Percentiles rank a stretch among this genome's conserved stretches.
Conservation (phyloP, 805 yeast species). For the Kazachstania psychrophila region DNA sequence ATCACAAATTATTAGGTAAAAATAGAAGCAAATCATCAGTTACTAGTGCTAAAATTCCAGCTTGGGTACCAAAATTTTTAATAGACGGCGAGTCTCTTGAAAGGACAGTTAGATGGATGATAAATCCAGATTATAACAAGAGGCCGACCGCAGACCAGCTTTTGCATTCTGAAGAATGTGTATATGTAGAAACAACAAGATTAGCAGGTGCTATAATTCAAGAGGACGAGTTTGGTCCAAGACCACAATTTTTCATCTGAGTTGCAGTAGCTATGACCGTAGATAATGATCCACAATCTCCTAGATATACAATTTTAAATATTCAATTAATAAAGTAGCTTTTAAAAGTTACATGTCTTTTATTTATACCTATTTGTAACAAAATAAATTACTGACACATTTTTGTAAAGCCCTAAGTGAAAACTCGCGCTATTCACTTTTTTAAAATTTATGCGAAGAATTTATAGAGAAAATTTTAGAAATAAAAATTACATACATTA, state of each 20-base stretch:
- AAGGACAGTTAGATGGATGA: slow-evolving; percentile 76
- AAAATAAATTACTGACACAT: too few species aligned
- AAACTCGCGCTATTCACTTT: too few species aligned
- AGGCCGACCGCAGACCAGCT: slow-evolving; percentile 76
- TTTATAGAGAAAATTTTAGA: too few species aligned
- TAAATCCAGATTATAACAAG: slow-evolving; percentile 67
- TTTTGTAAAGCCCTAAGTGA: too few species aligned
- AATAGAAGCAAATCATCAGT: background rate
- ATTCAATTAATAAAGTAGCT: too few species aligned
- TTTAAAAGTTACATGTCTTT: too few species aligned
- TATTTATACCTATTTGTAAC: too few species aligned
- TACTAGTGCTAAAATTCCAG: slow-evolving; percentile 39
- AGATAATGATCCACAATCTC: background rate
- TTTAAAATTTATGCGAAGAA: too few species aligned
- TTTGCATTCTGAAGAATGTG: slow-evolving; percentile 63
- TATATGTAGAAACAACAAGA: slow-evolving; percentile 66
- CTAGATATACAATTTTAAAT: background rate
- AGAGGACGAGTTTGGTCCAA: slow-evolving; percentile 93
- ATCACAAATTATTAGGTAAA: too few species aligned
- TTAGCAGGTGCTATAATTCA: slow-evolving; percentile 90
- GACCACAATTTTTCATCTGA: slow-evolving; percentile 36
- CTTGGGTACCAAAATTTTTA: slow-evolving; percentile 83
- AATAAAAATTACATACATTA: too few species aligned
- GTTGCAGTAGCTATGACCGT: background rate
- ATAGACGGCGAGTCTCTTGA: slow-evolving; percentile 69